Conservation (phyloP, 2,329 filamentous ascomycete genomes). For the Beauveria medogensis region DNA sequence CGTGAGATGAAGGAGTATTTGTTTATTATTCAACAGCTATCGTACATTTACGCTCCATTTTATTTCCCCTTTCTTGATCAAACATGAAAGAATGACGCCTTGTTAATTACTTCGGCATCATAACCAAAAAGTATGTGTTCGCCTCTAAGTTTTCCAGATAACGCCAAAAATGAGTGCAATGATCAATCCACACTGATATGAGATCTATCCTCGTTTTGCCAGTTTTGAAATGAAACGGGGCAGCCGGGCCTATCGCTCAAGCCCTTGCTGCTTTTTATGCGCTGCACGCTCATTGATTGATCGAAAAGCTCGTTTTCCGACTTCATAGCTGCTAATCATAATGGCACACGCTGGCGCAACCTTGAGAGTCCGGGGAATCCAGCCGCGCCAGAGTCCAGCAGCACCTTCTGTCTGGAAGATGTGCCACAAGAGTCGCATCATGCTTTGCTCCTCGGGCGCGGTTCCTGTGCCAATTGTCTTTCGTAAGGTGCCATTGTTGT, state of each 20-base stretch:
- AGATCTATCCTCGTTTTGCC: not conserved
- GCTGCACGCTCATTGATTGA: constrained; percentile 54
- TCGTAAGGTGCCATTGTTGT: constrained; percentile 43
- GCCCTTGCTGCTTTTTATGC: constrained; percentile 6
- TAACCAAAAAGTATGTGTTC: not conserved
- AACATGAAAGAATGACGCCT: not conserved
- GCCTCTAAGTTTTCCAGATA: constrained; percentile 1
- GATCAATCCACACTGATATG: not conserved
- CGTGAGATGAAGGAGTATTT: not conserved
- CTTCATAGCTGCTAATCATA: constrained; percentile 97
- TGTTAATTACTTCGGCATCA: not conserved
- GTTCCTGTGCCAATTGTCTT: constrained; percentile 28
- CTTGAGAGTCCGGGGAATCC: constrained; percentile 85
- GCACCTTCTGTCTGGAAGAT: constrained; percentile 83
- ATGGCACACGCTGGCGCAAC: constrained; percentile 95
- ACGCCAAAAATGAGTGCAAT: constrained; percentile 5
- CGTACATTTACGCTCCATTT: constrained; percentile 1
- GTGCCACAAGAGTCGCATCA: constrained; percentile 78
- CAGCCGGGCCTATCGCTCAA: not conserved
- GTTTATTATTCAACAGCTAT: not conserved
- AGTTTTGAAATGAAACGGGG: not conserved
- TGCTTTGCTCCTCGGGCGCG: constrained; percentile 65
- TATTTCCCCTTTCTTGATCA: not conserved
- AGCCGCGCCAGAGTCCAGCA: constrained; percentile 78
- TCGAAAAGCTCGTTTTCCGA: constrained; percentile 82